Evolutionary conservation across 306 rosid genomes (phyloP).

Genomic region (Vigna radiata): DNA sequence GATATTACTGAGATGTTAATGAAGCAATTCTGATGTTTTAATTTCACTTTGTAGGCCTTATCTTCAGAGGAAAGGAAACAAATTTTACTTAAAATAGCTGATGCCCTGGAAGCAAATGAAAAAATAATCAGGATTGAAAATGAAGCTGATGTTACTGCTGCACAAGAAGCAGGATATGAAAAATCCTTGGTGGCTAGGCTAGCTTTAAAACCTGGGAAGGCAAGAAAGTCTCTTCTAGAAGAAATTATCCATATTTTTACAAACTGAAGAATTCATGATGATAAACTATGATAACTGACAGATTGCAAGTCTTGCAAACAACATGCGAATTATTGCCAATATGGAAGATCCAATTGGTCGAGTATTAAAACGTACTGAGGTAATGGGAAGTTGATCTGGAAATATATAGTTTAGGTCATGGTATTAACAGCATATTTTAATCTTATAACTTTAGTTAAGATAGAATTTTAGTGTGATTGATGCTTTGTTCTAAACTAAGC

Average conservation of each 20-base stretch:
- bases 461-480: slow-evolving; percentile 19
- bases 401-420: slow-evolving; percentile 22
- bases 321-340: slow-evolving; percentile 81
- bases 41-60: slow-evolving; percentile 63
- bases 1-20: slow-evolving; percentile 25
- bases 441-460: slow-evolving; percentile 10
- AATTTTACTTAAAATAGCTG: slow-evolving; percentile 83
- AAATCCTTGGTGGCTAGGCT: slow-evolving; percentile 84
- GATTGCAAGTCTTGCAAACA: slow-evolving; percentile 85
- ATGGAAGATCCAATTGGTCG: slow-evolving; percentile 97
- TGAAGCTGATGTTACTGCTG: slow-evolving; percentile 81
- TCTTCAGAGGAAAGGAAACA: slow-evolving; percentile 83
- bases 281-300: slow-evolving; percentile 54
- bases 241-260: slow-evolving; percentile 31
- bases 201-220: slow-evolving; percentile 86
- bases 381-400: slow-evolving; percentile 40
- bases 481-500: slow-evolving; percentile 17
- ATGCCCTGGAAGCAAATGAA: slow-evolving; percentile 82
- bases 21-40: slow-evolving; percentile 32
- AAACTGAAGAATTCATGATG: slow-evolving; percentile 38
- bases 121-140: slow-evolving; percentile 74
- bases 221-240: slow-evolving; percentile 44
- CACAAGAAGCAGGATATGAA: slow-evolving; percentile 84
- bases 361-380: slow-evolving; percentile 85
- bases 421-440: slow-evolving; percentile 28